phyloP scores from a whole-genome alignment of 2,329 filamentous ascomycete species.

The Neospermospora avenae region DNA sequence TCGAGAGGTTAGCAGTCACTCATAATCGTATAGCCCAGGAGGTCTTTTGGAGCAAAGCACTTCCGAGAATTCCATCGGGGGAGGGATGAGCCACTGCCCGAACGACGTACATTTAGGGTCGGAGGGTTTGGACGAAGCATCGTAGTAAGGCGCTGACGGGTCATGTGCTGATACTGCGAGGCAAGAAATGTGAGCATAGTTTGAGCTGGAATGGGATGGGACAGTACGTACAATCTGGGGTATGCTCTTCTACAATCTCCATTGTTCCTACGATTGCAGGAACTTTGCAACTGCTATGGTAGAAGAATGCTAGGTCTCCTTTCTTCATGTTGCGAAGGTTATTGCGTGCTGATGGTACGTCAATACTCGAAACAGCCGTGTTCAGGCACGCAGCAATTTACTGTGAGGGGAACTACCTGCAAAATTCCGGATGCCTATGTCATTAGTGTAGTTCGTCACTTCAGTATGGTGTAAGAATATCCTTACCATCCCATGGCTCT shows the following conservation, averaged over 20 bases:
- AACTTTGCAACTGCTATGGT: constrained; percentile 89
- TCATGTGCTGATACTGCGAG: constrained; percentile 57
- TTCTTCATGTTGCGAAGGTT: constrained; percentile 89
- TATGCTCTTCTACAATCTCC: constrained; percentile 83
- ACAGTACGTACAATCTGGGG: constrained; percentile 64
- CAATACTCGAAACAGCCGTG: not conserved
- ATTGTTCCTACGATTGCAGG: constrained; percentile 85
- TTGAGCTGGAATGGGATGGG: constrained; percentile 1
- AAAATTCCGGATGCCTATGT: constrained; percentile 48
- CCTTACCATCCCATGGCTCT: constrained; percentile 87
- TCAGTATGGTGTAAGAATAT: constrained; percentile 11
- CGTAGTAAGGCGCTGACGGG: constrained; percentile 74
- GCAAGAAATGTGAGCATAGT: constrained; percentile 1
- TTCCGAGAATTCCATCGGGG: no score
- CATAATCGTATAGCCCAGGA: no score
- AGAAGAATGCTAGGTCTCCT: constrained; percentile 93
- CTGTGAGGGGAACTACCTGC: constrained; percentile 36
- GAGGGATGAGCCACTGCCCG: no score
- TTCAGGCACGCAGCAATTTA: not conserved
- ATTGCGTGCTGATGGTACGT: constrained; percentile 61
- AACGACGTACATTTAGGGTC: constrained; percentile 77
- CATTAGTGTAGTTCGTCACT: constrained; percentile 1
- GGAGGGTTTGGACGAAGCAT: constrained; percentile 66
- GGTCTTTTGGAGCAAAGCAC: no score
- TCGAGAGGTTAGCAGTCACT: no score